Conservation (phyloP, 2,329 filamentous ascomycete species). For the Lasiodiplodia gonubiensis region DNA sequence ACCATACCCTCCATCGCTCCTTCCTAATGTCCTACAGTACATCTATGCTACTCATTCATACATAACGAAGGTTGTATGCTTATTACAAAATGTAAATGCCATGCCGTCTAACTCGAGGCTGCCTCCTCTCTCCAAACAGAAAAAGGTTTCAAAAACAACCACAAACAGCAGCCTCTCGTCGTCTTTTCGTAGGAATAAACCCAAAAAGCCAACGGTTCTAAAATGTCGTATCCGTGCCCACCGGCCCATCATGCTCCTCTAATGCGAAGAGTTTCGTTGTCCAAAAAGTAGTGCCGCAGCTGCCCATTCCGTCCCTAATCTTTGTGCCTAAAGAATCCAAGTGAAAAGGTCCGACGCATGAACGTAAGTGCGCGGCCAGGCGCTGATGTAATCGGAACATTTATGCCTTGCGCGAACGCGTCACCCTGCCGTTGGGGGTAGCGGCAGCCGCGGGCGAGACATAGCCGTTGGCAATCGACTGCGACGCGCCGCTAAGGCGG, state of each 20-base stretch:
- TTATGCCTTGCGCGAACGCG: constrained; percentile 75
- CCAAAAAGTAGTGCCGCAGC: constrained; percentile 20
- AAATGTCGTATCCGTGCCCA: constrained; percentile 4
- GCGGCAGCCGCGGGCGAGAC: constrained; percentile 49
- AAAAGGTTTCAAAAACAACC: constrained; percentile 2
- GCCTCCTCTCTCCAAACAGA: not conserved
- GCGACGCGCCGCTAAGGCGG: constrained; percentile 54
- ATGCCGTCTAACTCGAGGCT: constrained; percentile 20
- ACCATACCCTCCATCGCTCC: not conserved
- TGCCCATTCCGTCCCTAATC: constrained; percentile 25
- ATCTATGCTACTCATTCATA: constrained; percentile 28
- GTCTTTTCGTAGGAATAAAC: constrained; percentile 5
- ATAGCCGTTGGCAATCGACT: constrained; percentile 44
- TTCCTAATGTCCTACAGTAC: constrained; percentile 14
- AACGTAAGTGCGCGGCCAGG: constrained; percentile 26
- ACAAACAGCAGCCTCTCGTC: not conserved
- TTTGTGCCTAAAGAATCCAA: constrained; percentile 24
- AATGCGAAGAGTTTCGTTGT: constrained; percentile 16
- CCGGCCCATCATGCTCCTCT: constrained; percentile 20
- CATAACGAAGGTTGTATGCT: constrained; percentile 22
- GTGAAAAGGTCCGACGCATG: constrained; percentile 18
- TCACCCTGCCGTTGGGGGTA: constrained; percentile 62
- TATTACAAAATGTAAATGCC: constrained; percentile 27
- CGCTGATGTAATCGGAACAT: constrained; percentile 7
- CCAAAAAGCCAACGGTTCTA: constrained; percentile 12